Evolutionary conservation across 768 basidiomycete species (phyloP), one percentile per base, ranked within the genome.

Genomic region (Xerocomus spinulosus): DNA sequence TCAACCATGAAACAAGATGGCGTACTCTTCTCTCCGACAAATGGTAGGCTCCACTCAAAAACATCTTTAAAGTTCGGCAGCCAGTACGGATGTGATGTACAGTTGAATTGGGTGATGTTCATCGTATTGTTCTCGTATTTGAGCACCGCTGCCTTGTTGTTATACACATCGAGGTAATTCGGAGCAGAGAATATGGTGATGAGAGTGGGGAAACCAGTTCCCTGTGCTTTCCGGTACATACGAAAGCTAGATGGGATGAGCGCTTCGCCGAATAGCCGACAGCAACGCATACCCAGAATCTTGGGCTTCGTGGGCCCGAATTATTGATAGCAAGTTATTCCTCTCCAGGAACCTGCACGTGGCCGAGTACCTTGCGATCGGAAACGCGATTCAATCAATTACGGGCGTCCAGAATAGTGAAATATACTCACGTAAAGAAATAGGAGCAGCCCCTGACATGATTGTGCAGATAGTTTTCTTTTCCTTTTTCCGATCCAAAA

Each of bases 171-270:
- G 51, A 96, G 81, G 66, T 96, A 97, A 64, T 96, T 94, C 10
- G 95, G 95, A 1, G 94, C 95, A 15, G 89, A 92, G 73, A 99
- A 99, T 57, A 99, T 91, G 30, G 94, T 98, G 72, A 98, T 96
- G 26, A 98, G 89, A 0, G 91, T 90, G 1, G 94, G 93, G 70
- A 96, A 98, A 42, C 92, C 92, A 55, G 90, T 93, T 28, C 82
- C 85, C 43, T 87, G 88, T 0, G 93, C 92, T 69, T 94, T 94
- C 50, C 88, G 81, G 69, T 91, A 87, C 92, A 98, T 96, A 25
- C 86, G 87, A 61, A 89, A 93, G 10, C 87, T 87, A 54, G 59
- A 42, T 6, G 17, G 34, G 9, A 30, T 29, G 32, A 38, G 9
- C 36, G 4, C 18, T 23, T 35, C 36, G 39, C 23, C 2, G 20